These are phyloP conservation scores for Acacia concinna DNA, from an alignment of 331 rosid genomes.

Conservation along the genomic window DNA sequence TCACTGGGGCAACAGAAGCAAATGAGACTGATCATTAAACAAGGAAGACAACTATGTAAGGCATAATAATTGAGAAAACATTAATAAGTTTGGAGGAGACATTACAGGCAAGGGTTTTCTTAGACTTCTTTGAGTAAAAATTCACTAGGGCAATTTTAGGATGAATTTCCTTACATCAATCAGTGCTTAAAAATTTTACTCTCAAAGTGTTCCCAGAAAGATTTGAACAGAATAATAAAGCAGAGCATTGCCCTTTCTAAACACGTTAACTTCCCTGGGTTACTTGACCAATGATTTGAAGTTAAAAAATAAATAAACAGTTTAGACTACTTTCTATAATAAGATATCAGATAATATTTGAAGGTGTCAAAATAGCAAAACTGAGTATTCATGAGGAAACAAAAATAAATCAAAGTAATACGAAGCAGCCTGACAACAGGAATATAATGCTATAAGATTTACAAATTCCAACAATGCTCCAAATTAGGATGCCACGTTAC, in stretches of 20 bases:
- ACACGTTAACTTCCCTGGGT: neutral
- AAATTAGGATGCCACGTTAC: no score
- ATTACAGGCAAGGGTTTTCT: neutral
- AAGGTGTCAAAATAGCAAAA: neutral
- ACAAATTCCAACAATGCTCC: no score
- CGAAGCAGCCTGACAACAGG: neutral
- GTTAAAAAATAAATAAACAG: neutral
- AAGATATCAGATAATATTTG: neutral
- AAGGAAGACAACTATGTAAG: neutral
- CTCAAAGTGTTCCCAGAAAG: neutral
- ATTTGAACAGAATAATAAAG: neutral
- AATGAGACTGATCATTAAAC: constrained; percentile 21
- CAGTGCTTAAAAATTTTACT: neutral
- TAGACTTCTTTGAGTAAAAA: neutral
- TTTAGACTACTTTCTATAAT: neutral
- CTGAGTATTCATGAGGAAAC: neutral
- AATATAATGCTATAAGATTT: neutral
- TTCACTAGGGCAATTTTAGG: neutral
- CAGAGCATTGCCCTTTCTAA: neutral
- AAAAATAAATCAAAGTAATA: neutral
- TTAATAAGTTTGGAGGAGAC: no score
- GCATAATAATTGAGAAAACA: no score
- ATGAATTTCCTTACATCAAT: neutral
- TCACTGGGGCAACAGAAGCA: constrained; percentile 59
- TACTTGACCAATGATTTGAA: neutral